phyloP scores from a whole-genome alignment of 75 land plant species.

The Pinus albicaulis region DNA sequence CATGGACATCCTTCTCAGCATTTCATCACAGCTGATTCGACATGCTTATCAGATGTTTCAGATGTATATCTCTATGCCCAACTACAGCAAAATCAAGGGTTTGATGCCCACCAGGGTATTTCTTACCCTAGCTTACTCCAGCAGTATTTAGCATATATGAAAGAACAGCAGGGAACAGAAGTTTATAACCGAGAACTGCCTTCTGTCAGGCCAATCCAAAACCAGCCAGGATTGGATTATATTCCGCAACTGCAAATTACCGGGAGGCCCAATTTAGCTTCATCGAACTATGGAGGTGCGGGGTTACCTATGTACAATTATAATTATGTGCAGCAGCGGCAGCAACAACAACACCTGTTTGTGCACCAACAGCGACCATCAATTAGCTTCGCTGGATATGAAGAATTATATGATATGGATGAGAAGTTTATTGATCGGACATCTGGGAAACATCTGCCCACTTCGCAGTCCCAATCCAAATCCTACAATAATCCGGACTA shows the following conservation, averaged over 20 bases:
- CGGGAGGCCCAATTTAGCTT: neutral
- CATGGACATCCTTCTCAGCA: too few species aligned
- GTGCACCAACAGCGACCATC: neutral
- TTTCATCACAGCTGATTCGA: neutral
- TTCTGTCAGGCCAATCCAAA: neutral
- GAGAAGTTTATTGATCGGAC: neutral
- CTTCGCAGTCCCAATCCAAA: neutral
- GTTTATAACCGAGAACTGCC: neutral
- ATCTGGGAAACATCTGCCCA: neutral
- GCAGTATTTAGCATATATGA: neutral
- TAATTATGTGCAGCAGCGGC: neutral
- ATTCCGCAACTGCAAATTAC: neutral
- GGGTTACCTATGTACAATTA: neutral
- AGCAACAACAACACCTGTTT: neutral
- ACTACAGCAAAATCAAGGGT: too few species aligned
- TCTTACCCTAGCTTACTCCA: neutral
- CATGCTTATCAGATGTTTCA: neutral
- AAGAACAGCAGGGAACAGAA: neutral
- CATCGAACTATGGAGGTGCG: neutral
- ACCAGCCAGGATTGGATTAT: neutral
- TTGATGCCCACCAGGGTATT: neutral
- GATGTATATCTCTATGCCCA: neutral
- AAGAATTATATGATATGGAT: neutral
- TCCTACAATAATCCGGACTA: neutral
- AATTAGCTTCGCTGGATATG: neutral